Base-by-base conservation (phyloP, 78 protist species). In the Dictyostelium capitatum region DNA sequence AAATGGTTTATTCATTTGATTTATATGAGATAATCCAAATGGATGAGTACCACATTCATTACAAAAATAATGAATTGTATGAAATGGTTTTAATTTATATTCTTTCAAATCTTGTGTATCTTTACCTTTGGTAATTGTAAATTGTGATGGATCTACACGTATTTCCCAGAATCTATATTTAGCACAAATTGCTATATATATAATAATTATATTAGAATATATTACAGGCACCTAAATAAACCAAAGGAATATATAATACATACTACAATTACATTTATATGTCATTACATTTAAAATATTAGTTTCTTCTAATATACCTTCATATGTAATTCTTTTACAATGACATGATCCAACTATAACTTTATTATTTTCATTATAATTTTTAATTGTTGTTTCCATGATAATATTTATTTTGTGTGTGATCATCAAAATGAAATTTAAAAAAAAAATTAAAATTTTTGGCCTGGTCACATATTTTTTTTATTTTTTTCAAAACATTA, bases 141-240 rank as follows among this genome's bases (percentile, higher is more conserved):
- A 25, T 14, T 25, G 1, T 12, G 23, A 19, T 65, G 37, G 47
- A 15, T 65, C 46, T 12, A 65, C 46, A 25, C 37, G 14, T 14
- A 65, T 30, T 30, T 65, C 73, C 73, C 73, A 65, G 28, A 65
- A 65, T 30, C 73, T 65, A 65, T 65, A 65, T 65, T 30, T 30
- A 12, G 15, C 37, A 65, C 73, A 65, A 8, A 65, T 65, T n/a
- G 72, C 70, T 59, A 59, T 25, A 6, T 53, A 15, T 57, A 57
- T 57, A n/a, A 7, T 57, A 17, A 20, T 57, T 20, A 57, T 15
- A 57, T 57, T 57, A n/a, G 32, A 20, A 15, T 57, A 20, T 57
- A 11, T 64, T n/a, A n/a, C n/a, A n/a, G n/a, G n/a, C n/a, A n/a
- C n/a, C n/a, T n/a, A n/a, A n/a, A 9, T 8, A 48, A 48, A 48